Evolutionary conservation across 352 stramenopile species (phyloP), one percentile per base, ranked within the genome.

Genomic region (Nothophytophthora sp.): DNA sequence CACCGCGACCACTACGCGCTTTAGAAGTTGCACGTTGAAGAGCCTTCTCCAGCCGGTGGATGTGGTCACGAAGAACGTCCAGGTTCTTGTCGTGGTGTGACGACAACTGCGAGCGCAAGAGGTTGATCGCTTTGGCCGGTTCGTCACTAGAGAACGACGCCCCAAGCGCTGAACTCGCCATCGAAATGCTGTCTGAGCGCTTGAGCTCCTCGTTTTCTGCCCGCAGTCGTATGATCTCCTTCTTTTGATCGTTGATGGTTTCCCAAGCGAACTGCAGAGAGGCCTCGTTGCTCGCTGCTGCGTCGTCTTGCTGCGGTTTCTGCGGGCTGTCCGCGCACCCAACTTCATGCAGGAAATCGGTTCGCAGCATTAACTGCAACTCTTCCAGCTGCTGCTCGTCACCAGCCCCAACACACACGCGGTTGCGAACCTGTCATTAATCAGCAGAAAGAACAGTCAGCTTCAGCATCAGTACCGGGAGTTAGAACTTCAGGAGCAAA

Each of bases 191-290:
- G 3, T 52, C 22, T 12, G 41, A 32, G 18, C 50, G 34, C 35
- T 70, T 63, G 40, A 82, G 52, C 30, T 76, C 63, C 3, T 84
- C 60, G 24, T 80, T 86, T 38, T 86, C 63, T 1, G 68, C 71
- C 9, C 76, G 73, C 13, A 89, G 70, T 5, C 78, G 75, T 16
- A 81, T 67, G 8, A 89, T 75, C 43, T 89, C 70, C 40, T 80
- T 71, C 60, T 87, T 89, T 33, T 89, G 78, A 23, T 83, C 78
- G 28, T 87, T 68, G 30, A 89, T 87, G 20, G 78, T 89, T 24
- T 89, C 78, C 75, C 75, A 89, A 6, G 75, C 78, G 27, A 89
- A 89, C 50, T 89, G 78, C n/a, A 89, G 48, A 16, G 78, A 89
- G 0, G 78, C 68, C 18, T 89, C 78, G 15, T 74, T 76, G 39